Evolutionary conservation across 352 stramenopile genomes (phyloP).

Genomic region (Salisapilia sapeloensis): DNA sequence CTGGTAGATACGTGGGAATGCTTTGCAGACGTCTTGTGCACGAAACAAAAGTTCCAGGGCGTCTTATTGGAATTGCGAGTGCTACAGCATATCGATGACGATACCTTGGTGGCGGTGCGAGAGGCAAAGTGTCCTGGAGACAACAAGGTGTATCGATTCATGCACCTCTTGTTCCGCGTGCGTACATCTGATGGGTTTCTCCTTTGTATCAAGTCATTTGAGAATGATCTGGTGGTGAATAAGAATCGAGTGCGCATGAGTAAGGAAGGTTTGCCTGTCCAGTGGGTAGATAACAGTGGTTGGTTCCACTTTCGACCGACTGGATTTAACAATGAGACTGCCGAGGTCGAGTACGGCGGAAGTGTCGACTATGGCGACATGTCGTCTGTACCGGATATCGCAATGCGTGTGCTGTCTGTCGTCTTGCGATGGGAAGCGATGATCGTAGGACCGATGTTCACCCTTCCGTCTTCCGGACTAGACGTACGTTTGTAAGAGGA

Average conservation of each 20-base stretch:
- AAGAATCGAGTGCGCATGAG: constrained; percentile 7
- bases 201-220: constrained; percentile 39
- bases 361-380: constrained; percentile 39
- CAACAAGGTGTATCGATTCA: constrained; percentile 31
- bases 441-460: constrained; percentile 41
- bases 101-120: constrained; percentile 47
- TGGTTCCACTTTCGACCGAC: constrained; percentile 57
- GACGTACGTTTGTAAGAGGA: no score
- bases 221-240: constrained; percentile 11
- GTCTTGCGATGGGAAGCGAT: constrained; percentile 45
- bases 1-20: constrained; percentile 55
- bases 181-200: constrained; percentile 42
- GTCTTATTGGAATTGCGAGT: constrained; percentile 20
- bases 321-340: constrained; percentile 19
- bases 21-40: constrained; percentile 41
- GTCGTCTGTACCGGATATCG: constrained; percentile 20
- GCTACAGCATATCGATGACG: constrained; percentile 51
- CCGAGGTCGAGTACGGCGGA: constrained; percentile 50
- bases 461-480: constrained; percentile 14
- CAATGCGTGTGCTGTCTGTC: constrained; percentile 49
- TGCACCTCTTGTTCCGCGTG: constrained; percentile 58
- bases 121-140: constrained; percentile 22
- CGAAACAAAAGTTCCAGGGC: constrained; percentile 34
- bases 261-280: constrained; percentile 21
- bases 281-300: constrained; percentile 46